Evolutionary conservation across 768 basidiomycete species (phyloP), one percentile per base, ranked within the genome.

Genomic region (Termitomyces sp.): DNA sequence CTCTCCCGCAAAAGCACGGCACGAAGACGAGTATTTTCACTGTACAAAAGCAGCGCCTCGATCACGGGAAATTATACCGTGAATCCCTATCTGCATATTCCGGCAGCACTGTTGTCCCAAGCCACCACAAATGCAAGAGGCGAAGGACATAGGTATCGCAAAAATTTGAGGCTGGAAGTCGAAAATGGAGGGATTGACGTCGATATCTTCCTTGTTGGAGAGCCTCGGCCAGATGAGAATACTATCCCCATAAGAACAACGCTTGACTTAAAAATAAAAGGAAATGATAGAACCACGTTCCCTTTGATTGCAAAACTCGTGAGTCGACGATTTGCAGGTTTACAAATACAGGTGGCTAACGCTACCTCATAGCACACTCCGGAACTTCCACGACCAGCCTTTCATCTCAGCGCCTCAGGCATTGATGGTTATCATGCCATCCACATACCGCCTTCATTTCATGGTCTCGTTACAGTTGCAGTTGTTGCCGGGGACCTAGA

Each of bases 381-480:
- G 1, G 63, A 64, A 11, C 66, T 71, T 17, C 58, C 60, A 3
- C 70, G 76, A 1, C 69, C 68, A 2, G 72, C 75, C 1, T 70
- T 76, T 43, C 68, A 71, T 40, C 55, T 73, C 2, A 55, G 62
- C 10, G 71, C 72, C 0, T 56, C 63, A 5, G 65, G 66, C 12
- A 47, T 69, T 60, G 50, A 75, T 64, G 63, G 71, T 41, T 65
- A 68, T 62, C 54, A 69, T 49, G 64, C 67, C 44, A 65, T 80
- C 8, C 69, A 74, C 38, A 67, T 80, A 12, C 78, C 78, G 26
- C 66, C 66, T 17, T 73, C 77, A 9, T 77, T 78, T 64, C 71
- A 68, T 44, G 78, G 78, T 0, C 71, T 74, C 3, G 62, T 76
- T 17, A 71, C 69, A 0, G 63, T 78, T 23, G 61, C 64, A 52